Percentiles rank a stretch among this genome's conserved stretches.
These are phyloP conservation scores for Hondaea fermentalgiana DNA, from an alignment of 108 stramenopile species.

Conservation along the genomic window DNA sequence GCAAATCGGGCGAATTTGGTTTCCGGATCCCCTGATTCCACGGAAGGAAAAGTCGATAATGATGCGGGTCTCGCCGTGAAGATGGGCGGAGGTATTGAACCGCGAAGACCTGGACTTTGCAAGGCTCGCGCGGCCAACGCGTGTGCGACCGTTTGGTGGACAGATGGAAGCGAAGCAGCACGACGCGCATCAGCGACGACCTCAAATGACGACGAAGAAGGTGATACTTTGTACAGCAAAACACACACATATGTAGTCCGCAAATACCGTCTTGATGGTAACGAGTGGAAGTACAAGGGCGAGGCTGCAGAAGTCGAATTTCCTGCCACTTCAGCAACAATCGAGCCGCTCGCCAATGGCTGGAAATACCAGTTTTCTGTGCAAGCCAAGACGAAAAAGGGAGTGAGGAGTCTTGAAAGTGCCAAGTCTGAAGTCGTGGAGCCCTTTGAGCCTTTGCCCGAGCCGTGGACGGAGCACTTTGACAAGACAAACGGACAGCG, in stretches of 20 bases:
- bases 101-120: neutral
- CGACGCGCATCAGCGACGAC: neutral
- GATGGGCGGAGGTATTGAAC: neutral
- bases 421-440: neutral
- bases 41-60: too few relatives aligned
- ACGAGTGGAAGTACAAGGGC: neutral
- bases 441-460: neutral
- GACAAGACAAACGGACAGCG: neutral
- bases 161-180: neutral
- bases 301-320: neutral
- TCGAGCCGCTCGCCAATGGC: neutral
- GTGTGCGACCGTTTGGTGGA: neutral
- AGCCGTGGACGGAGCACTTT: slow-evolving; percentile 17
- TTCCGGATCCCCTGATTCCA: neutral
- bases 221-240: neutral
- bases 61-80: neutral
- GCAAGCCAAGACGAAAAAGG: neutral
- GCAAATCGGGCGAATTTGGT: too few relatives aligned
- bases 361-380: neutral
- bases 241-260: neutral
- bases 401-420: neutral
- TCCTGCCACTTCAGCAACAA: neutral
- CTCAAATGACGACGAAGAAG: neutral
- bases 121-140: neutral
- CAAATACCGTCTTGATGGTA: neutral